Percentiles rank a stretch among this genome's conserved stretches.
Evolutionary conservation across 805 yeast species (phyloP).

Genomic region (Cyberlindnera misumaiensis): DNA sequence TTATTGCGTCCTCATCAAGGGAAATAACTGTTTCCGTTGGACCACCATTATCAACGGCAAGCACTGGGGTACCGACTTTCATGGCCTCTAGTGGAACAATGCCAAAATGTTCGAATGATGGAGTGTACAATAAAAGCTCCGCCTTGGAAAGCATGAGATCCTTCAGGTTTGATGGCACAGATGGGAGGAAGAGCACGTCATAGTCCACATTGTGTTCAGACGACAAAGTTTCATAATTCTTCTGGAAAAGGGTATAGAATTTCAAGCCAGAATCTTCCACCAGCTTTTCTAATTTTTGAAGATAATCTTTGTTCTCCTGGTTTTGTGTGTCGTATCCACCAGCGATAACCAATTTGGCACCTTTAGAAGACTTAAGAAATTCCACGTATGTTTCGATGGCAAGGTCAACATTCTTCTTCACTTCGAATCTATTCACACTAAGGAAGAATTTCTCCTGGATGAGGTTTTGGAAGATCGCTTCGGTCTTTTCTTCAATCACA

Average conservation of each 20-base stretch:
- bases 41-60: conserved; percentile 88
- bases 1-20: conserved; percentile 23
- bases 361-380: conserved; percentile 28
- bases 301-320: conserved; percentile 66
- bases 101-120: conserved; percentile 91
- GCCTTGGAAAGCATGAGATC: conserved; percentile 52
- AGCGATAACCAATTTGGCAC: conserved; percentile 54
- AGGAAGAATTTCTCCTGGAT: conserved; percentile 38
- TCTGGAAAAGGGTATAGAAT: conserved; percentile 35
- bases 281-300: conserved; percentile 49
- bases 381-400: conserved; percentile 65
- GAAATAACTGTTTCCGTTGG: conserved; percentile 68
- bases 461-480: conserved; percentile 12
- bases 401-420: conserved; percentile 72
- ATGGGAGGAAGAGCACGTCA: conserved; percentile 74
- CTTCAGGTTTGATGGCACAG: conserved; percentile 63
- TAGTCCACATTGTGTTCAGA: neutral
- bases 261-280: conserved; percentile 40
- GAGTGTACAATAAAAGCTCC: conserved; percentile 73
- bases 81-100: conserved; percentile 96
- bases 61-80: conserved; percentile 74
- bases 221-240: conserved; percentile 20
- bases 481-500: conserved; percentile 13
- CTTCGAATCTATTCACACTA: conserved; percentile 84
- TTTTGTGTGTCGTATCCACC: conserved; percentile 89